A percentile compares a stretch with the other conserved stretches of the same genome.
Evolutionary conservation across 148 eudicot genomes (phyloP).

Genomic region (Cornus suecica): DNA sequence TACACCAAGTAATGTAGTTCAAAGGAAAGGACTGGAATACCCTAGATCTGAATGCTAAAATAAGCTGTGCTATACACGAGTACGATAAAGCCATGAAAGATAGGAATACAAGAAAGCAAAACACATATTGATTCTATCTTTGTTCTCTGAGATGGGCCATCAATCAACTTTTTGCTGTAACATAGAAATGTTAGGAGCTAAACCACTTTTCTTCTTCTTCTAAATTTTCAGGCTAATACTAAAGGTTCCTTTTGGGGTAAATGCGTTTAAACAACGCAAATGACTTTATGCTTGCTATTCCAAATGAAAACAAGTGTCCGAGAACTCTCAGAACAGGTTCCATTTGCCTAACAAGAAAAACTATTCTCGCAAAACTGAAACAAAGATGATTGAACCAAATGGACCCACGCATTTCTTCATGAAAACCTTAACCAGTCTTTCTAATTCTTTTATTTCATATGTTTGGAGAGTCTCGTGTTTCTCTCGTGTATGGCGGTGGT

Average conservation of each 20-base stretch:
- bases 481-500: no score
- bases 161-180: not conserved
- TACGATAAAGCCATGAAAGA: not conserved
- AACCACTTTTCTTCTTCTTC: constrained; percentile 7
- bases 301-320: no score
- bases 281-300: not conserved
- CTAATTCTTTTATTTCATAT: no score
- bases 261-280: constrained; percentile 18
- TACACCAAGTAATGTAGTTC: not conserved
- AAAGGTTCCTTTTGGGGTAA: not conserved
- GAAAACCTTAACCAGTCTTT: not conserved
- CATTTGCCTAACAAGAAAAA: no score
- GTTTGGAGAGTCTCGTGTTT: not conserved
- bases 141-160: constrained; percentile 9
- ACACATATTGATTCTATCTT: constrained; percentile 2
- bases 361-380: no score
- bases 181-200: not conserved
- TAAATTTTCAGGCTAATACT: not conserved
- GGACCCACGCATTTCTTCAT: not conserved
- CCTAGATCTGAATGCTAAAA: not conserved
- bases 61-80: no score
- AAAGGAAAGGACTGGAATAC: constrained; percentile 9
- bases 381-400: not conserved
- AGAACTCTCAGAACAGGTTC: no score
- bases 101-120: constrained; percentile 7